These are phyloP conservation scores for Hymenoscyphus repandus DNA, from an alignment of 2,329 filamentous ascomycete genomes.

Conservation along the genomic window DNA sequence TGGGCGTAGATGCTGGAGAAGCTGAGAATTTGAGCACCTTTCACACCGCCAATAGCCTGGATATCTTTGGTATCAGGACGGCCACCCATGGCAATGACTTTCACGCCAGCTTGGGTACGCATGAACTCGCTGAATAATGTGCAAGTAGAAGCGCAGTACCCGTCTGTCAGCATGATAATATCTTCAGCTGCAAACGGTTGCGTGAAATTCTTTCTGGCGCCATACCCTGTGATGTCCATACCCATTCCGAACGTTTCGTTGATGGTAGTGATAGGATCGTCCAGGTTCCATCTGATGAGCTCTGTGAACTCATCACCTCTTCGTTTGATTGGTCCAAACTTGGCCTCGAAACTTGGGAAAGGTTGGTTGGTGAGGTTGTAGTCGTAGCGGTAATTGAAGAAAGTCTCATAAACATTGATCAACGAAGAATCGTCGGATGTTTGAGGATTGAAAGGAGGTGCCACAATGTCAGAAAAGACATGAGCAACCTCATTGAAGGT, in stretches of 20 bases:
- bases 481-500: constrained; percentile 18
- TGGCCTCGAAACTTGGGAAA: constrained; percentile 11
- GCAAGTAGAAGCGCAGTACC: constrained; percentile 56
- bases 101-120: constrained; percentile 45
- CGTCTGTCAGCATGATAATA: constrained; percentile 44
- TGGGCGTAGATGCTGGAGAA: constrained; percentile 18
- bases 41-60: constrained; percentile 61
- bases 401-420: constrained; percentile 20
- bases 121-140: constrained; percentile 52
- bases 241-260: constrained; percentile 7
- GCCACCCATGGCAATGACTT: constrained; percentile 55
- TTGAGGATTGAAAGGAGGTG: constrained; percentile 22
- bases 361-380: constrained; percentile 13
- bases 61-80: constrained; percentile 49
- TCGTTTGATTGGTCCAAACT: constrained; percentile 9
- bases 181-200: constrained; percentile 34
- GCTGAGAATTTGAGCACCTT: constrained; percentile 42
- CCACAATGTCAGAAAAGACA: constrained; percentile 17
- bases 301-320: constrained; percentile 9
- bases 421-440: constrained; percentile 17
- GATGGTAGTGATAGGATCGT: constrained; percentile 22
- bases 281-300: constrained; percentile 12
- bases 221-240: constrained; percentile 26
- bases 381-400: constrained; percentile 27
- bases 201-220: constrained; percentile 14